Evolutionary conservation across 2,329 filamentous ascomycete species (phyloP).

Genomic region (Neobulgaria alba): DNA sequence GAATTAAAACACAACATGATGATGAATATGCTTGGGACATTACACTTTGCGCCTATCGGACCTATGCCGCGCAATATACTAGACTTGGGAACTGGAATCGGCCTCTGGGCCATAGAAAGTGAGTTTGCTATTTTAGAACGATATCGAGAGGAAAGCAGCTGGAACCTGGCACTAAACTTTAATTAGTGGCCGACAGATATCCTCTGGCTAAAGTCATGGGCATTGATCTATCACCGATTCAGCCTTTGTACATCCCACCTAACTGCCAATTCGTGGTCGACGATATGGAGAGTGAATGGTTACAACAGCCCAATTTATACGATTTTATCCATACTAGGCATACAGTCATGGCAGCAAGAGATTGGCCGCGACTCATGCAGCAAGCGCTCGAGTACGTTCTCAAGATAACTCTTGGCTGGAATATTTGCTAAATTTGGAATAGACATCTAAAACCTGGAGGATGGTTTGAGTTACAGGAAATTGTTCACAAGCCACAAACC

Average conservation of each 20-base stretch:
- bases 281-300: slow-evolving; percentile 48
- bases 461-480: slow-evolving; percentile 48
- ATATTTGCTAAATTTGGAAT: too few relatives aligned
- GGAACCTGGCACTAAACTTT: too few relatives aligned
- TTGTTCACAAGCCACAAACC: slow-evolving; percentile 40
- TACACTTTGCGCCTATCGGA: slow-evolving; percentile 45
- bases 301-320: slow-evolving; percentile 44
- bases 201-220: slow-evolving; percentile 40
- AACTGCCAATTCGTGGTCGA: slow-evolving; percentile 60
- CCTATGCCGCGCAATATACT: slow-evolving; percentile 40
- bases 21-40: slow-evolving; percentile 20
- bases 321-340: slow-evolving; percentile 54
- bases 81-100: slow-evolving; percentile 51
- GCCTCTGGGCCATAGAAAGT: slow-evolving; percentile 50
- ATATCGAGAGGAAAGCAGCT: too few relatives aligned
- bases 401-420: too few relatives aligned
- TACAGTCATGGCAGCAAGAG: slow-evolving; percentile 45
- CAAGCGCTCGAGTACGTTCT: slow-evolving; percentile 37
- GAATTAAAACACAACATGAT: slow-evolving; percentile 38
- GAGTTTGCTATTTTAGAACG: slow-evolving; percentile 8
- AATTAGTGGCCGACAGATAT: slow-evolving; percentile 44
- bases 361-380: slow-evolving; percentile 43
- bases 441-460: slow-evolving; percentile 45
- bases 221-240: slow-evolving; percentile 50
- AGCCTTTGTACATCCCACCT: slow-evolving; percentile 47